Evolutionary conservation across 2,329 filamentous ascomycete species (phyloP).

Genomic region (Harringtonia lauricola): DNA sequence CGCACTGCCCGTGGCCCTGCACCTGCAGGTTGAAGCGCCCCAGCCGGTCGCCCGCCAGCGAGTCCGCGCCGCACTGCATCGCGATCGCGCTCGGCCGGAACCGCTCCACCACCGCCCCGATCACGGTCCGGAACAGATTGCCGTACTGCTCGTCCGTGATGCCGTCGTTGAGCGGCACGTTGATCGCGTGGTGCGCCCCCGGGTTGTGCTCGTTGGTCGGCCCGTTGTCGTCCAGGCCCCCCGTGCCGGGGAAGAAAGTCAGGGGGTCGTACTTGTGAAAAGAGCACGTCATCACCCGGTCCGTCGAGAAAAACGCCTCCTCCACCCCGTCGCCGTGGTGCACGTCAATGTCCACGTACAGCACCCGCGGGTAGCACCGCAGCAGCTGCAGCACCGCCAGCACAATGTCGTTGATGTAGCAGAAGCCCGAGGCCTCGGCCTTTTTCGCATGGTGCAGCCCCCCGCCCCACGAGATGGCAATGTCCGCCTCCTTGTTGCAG

Average conservation of each 20-base stretch:
- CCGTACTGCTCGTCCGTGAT: conserved; percentile 87
- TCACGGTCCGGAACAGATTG: conserved; percentile 70
- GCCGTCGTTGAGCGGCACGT: conserved; percentile 81
- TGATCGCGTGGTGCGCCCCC: conserved; percentile 80
- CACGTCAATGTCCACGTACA: conserved; percentile 89
- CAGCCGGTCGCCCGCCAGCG: conserved; percentile 81
- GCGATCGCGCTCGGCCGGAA: conserved; percentile 90
- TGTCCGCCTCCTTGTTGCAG: conserved; percentile 76
- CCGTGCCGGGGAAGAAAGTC: conserved; percentile 83
- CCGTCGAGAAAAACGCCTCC: conserved; percentile 73
- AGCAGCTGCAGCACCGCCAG: conserved; percentile 84
- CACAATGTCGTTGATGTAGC: conserved; percentile 98
- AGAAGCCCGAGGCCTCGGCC: conserved; percentile 87
- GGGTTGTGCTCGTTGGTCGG: conserved; percentile 74
- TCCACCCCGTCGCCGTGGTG: conserved; percentile 81
- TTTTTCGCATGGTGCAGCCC: conserved; percentile 96
- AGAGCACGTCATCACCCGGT: conserved; percentile 79
- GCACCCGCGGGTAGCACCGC: conserved; percentile 68
- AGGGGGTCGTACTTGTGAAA: conserved; percentile 91
- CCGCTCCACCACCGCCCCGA: conserved; percentile 65
- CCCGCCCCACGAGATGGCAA: conserved; percentile 95
- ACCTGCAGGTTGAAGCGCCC: conserved; percentile 97
- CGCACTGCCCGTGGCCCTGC: conserved; percentile 83
- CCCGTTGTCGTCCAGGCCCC: conserved; percentile 76
- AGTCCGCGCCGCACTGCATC: conserved; percentile 91